Evolutionary conservation across 495 filamentous ascomycete genomes (phyloP).

Genomic region (Bathelium albidoporum): DNA sequence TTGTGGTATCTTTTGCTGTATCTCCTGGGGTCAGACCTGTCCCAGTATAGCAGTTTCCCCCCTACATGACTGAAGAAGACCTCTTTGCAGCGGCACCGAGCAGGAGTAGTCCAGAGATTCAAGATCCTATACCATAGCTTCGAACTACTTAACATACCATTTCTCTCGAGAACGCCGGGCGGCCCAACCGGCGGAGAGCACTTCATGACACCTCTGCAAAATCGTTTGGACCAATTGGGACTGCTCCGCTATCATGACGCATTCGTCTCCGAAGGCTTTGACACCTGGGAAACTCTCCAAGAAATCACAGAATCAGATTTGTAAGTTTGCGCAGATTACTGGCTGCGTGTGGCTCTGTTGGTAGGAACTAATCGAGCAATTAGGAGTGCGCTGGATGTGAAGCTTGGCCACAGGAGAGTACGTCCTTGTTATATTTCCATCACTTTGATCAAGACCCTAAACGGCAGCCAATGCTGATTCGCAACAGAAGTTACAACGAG

Average conservation of each 20-base stretch:
- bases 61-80: too few relatives aligned
- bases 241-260: slow-evolving; percentile 59
- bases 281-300: slow-evolving; percentile 68
- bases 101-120: too few relatives aligned
- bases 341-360: slow-evolving; percentile 6
- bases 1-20: too few relatives aligned
- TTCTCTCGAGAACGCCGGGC: neutral
- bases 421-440: slow-evolving; percentile 18
- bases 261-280: slow-evolving; percentile 66
- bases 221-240: slow-evolving; percentile 57
- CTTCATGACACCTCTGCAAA: slow-evolving; percentile 46
- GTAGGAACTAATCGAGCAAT: neutral
- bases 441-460: neutral
- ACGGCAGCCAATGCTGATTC: neutral
- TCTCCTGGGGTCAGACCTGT: too few relatives aligned
- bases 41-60: too few relatives aligned
- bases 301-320: slow-evolving; percentile 75
- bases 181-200: neutral
- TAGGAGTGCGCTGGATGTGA: slow-evolving; percentile 59
- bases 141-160: neutral
- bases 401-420: slow-evolving; percentile 69
- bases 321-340: slow-evolving; percentile 34
- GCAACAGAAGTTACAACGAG: slow-evolving; percentile 27
- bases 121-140: too few relatives aligned
- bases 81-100: too few relatives aligned